Percentiles rank a stretch among this genome's conserved stretches.
phyloP scores from a whole-genome alignment of 176 grass and related monocot genomes.

The Phoenix dactylifera region DNA sequence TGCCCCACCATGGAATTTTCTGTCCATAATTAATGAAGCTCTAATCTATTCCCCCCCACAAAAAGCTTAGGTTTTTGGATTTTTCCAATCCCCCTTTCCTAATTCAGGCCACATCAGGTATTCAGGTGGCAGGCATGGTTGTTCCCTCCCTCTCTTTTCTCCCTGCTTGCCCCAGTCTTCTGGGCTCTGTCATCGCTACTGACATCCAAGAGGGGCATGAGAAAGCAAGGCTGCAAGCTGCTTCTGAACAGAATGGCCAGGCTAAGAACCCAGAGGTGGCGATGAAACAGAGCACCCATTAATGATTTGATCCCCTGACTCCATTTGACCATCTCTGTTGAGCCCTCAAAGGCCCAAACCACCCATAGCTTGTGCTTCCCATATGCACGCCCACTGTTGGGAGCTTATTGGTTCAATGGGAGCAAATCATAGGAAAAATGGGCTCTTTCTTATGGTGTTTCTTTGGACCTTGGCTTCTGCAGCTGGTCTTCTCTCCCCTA shows the following conservation, averaged over 20 bases:
- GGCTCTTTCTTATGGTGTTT: conserved; percentile 18
- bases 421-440: conserved; percentile 12
- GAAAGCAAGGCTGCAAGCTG: conserved; percentile 45
- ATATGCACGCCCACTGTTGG: conserved; percentile 13
- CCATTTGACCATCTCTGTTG: conserved; percentile 1
- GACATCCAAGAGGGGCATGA: conserved; percentile 26
- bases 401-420: conserved; percentile 24
- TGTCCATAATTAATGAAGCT: conserved; percentile 18
- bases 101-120: conserved; percentile 22
- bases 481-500: conserved; percentile 56
- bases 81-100: conserved; percentile 33
- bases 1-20: conserved; percentile 28
- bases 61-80: conserved; percentile 15
- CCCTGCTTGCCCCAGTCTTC: conserved; percentile 17
- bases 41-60: conserved; percentile 5
- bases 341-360: too few species aligned
- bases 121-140: conserved; percentile 71
- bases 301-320: conserved; percentile 22
- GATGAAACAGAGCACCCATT: conserved; percentile 15
- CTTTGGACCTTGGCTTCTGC: conserved; percentile 27
- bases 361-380: not conserved
- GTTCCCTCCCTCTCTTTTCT: conserved; percentile 29
- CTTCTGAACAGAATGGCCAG: conserved; percentile 39
- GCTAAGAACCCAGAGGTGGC: not conserved
- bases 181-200: not conserved